These are phyloP conservation scores for Danielia oregonensis DNA, from an alignment of 805 yeast genomes.

Conservation along the genomic window DNA sequence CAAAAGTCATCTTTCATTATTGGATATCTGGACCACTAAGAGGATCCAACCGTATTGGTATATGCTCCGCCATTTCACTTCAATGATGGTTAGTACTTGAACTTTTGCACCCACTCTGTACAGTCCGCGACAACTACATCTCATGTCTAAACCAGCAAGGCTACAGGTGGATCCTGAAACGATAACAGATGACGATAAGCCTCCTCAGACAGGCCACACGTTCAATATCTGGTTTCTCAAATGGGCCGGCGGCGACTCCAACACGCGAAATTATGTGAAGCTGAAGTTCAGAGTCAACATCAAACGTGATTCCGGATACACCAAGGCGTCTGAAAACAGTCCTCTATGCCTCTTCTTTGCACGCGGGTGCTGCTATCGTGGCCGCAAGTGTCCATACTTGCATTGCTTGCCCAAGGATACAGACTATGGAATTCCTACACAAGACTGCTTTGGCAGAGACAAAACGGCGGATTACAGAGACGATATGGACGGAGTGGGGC, in stretches of 20 bases:
- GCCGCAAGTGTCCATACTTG: constrained; percentile 68
- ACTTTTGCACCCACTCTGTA: not conserved
- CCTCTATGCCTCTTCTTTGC: constrained; percentile 83
- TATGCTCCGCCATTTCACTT: no score
- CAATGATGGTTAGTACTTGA: no score
- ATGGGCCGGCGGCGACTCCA: constrained; percentile 75
- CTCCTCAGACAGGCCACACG: constrained; percentile 75
- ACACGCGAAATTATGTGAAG: constrained; percentile 40
- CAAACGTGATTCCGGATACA: constrained; percentile 66
- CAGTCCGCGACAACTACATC: not conserved
- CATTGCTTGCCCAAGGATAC: constrained; percentile 68
- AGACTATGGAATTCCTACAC: constrained; percentile 58
- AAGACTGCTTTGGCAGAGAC: constrained; percentile 92
- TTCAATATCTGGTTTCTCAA: constrained; percentile 86
- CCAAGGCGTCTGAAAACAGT: constrained; percentile 54
- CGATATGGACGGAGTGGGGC: constrained; percentile 94
- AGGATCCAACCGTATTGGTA: no score
- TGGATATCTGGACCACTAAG: no score
- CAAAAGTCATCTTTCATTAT: no score
- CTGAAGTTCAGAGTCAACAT: constrained; percentile 60
- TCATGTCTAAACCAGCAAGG: constrained; percentile 50
- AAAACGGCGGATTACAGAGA: constrained; percentile 78
- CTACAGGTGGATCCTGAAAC: constrained; percentile 65
- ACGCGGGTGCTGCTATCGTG: constrained; percentile 81
- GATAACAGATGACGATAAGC: constrained; percentile 55